Conservation (phyloP, 306 rosid genomes). For the Geum urbanum region DNA sequence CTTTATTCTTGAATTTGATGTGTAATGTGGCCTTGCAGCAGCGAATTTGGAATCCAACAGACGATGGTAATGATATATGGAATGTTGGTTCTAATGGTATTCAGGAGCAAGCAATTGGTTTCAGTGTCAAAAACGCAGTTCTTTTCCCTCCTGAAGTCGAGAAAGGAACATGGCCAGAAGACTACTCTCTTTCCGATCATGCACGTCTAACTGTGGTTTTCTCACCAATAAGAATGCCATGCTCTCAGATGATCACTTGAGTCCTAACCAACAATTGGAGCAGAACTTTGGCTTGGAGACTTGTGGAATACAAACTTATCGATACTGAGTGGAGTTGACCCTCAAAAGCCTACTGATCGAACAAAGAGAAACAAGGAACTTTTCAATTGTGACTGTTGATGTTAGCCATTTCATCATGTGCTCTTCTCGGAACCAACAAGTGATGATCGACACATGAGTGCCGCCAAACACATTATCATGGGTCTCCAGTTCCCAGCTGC, state of each 20-base stretch:
- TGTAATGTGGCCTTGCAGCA: slow-evolving; percentile 46
- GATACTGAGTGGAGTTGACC: slow-evolving; percentile 12
- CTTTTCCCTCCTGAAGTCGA: slow-evolving; percentile 87
- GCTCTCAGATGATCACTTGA: slow-evolving; percentile 42
- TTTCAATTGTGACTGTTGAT: not conserved
- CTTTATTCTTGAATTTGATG: not conserved
- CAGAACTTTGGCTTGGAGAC: slow-evolving; percentile 14
- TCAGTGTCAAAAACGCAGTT: slow-evolving; percentile 74
- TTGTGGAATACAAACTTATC: slow-evolving; percentile 20
- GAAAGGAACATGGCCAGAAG: slow-evolving; percentile 92
- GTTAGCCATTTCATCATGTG: not conserved
- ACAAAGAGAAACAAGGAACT: not conserved
- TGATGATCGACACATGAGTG: not conserved
- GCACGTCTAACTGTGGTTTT: slow-evolving; percentile 87
- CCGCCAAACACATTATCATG: slow-evolving; percentile 17
- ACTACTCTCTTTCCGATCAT: slow-evolving; percentile 86
- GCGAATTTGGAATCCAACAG: slow-evolving; percentile 70
- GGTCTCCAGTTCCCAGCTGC: not conserved
- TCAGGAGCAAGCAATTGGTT: slow-evolving; percentile 67
- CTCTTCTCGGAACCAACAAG: not conserved
- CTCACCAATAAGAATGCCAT: slow-evolving; percentile 78
- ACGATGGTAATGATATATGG: slow-evolving; percentile 32
- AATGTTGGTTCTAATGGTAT: slow-evolving; percentile 30
- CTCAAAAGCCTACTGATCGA: slow-evolving; percentile 5
- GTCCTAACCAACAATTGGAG: slow-evolving; percentile 24